Percentiles rank a stretch among this genome's conserved stretches.
Evolutionary conservation across 768 basidiomycete species (phyloP).

Genomic region (Kwoniella dejecticola): DNA sequence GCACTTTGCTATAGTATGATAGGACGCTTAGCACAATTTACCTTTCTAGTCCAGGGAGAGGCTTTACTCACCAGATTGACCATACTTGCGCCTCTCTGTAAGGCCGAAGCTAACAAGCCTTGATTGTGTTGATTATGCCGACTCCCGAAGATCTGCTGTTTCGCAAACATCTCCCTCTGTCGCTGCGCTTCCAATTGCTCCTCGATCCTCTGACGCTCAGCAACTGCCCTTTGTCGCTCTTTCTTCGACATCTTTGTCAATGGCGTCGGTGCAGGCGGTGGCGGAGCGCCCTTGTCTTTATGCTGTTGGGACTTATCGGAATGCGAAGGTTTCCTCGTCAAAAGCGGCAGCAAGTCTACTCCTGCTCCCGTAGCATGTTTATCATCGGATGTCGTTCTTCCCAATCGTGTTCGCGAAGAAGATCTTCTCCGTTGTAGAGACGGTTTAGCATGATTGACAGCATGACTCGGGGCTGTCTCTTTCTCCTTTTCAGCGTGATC

Average conservation of each 20-base stretch:
- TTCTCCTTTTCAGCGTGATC: constrained; percentile 10
- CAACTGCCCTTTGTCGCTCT: constrained; percentile 32
- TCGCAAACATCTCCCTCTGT: constrained; percentile 55
- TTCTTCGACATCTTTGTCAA: constrained; percentile 43
- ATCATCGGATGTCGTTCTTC: constrained; percentile 6
- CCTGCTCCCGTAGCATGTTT: constrained; percentile 1
- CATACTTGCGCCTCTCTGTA: constrained; percentile 54
- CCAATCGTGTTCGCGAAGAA: constrained; percentile 5
- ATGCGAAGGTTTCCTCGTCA: constrained; percentile 18
- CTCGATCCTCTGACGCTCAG: constrained; percentile 42
- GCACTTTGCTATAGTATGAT: constrained; percentile 18
- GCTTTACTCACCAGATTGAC: constrained; percentile 48
- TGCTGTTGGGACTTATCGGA: background rate
- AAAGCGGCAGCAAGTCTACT: constrained; percentile 22
- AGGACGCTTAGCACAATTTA: background rate
- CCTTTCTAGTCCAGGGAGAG: background rate
- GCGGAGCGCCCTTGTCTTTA: constrained; percentile 18
- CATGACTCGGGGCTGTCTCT: constrained; percentile 2
- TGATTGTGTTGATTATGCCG: constrained; percentile 1
- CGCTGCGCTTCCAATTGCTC: constrained; percentile 50
- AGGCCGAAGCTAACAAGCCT: constrained; percentile 45
- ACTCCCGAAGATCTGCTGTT: constrained; percentile 50
- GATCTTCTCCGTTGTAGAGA: constrained; percentile 4
- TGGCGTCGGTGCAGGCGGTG: constrained; percentile 47
- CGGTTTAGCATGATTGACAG: background rate